Base-by-base conservation (phyloP, 495 filamentous ascomycete species). In the Apodospora peruviana region DNA sequence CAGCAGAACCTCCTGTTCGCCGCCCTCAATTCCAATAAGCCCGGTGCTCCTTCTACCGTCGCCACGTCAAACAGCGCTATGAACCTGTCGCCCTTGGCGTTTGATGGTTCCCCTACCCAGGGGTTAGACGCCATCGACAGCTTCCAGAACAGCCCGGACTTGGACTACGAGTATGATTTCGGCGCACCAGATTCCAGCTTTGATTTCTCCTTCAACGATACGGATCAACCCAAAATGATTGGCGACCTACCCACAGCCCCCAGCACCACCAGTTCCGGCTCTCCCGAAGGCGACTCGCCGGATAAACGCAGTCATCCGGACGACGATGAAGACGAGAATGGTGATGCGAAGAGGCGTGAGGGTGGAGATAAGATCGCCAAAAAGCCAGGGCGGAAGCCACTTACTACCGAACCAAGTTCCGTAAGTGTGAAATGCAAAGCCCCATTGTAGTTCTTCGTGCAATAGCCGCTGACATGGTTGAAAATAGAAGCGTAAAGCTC, bases 321-420 rank as follows among this genome's bases (percentile, higher is more conserved):
- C 9, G 80, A 83, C 27, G 86, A 86, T 18, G 85, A 79, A 9
- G 84, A 85, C 5, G 70, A 62, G 21, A 78, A 66, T 17, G 60
- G 74, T 25, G 81, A 81, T 7, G 84, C 83, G 50, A 95, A 96
- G 72, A 75, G 89, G 40, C 73, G 88, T 53, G 90, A 95, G 64
- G 79, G 83, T 45, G 83, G 86, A 52, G 87, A 85, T 47, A 82
- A 79, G 62, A 68, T 78, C 46, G 81, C 87, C 8, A 97, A 96
- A 79, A 98, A 96, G 66, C 94, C 94, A 2, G 93, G 93, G 36
- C 80, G 93, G 49, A 99, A 99, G 76, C 93, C 91, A 17, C 72
- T 99, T 59, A 97, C 87, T 40, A 90, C 87, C 32, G 93, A 99
- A 55, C 93, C 93, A 10, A 97, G 89, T 48, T 93, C 93, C 52